Base-by-base conservation (phyloP, 441 rosid genomes). In the Pelargonium citronellum region DNA sequence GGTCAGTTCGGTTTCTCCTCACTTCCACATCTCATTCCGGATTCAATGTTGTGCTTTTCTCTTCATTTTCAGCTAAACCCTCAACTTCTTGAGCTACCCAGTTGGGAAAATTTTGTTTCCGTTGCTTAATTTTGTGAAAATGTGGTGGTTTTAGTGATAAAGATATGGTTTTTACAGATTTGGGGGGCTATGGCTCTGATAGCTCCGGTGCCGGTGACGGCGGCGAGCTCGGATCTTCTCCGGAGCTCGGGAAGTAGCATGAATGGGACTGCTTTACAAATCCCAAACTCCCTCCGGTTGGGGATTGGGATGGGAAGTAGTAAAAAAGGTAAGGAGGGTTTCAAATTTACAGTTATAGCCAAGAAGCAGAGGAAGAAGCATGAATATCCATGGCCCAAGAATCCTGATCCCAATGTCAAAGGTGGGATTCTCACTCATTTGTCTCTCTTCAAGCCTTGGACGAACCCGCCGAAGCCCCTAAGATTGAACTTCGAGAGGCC, bases 401-500 rank as follows among this genome's bases (percentile, higher is more conserved):
- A 91, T 84, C 81, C 92, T 30, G 99, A 94, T 84, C 96, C 92
- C 0, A 94, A 87, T 75, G 96, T 91, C 17, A 86, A 89, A 68
- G 97, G 97, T 41, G 97, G 97, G 66, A 70, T 89, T 69, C 89
- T 91, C 49, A 79, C 81, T 75, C 87, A 95, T 77, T 89, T 95
- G 34, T 89, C 99, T 0, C 78, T 69, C 73, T 95, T 92, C 76
- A 92, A 95, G 83, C 99, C 97, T 9, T 68, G 85, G 43, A 89
- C 83, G 73, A 85, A 85, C 80, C 81, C 77, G 77, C 96, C 78
- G 1, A 92, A 95, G 83, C 92, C 92, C 16, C 94, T 90, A 69
- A 86, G 88, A 15, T 77, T 92, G 84, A 92, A 82, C 61, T 95
- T 95, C 67, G 99, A 95, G 87, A 92, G 78, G 74, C 97, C 97